Conservation (phyloP, 352 stramenopile genomes). For the Phytophthora constricta region DNA sequence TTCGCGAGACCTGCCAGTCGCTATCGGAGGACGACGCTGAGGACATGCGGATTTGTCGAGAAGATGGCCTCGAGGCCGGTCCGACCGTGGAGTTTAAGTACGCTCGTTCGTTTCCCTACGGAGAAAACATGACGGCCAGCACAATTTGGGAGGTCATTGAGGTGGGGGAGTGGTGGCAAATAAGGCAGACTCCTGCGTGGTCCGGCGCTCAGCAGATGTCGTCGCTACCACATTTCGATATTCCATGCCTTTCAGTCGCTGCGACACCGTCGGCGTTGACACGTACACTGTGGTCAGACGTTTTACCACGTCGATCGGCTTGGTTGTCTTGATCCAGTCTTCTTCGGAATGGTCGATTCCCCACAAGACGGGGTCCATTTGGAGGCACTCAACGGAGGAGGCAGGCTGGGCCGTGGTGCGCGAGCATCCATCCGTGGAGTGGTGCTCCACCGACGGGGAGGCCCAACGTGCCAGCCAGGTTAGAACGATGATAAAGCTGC, state of each 20-base stretch:
- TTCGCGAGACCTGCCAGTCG: conserved; percentile 6
- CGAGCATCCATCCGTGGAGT: not conserved
- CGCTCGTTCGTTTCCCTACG: conserved; percentile 17
- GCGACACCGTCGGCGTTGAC: conserved; percentile 6
- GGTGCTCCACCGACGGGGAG: not conserved
- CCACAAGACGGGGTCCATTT: not conserved
- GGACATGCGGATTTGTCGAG: conserved; percentile 20
- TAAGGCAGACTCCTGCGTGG: not conserved
- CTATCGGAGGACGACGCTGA: not conserved
- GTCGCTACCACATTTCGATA: conserved; percentile 11
- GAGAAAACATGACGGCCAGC: conserved; percentile 6
- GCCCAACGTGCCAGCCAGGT: conserved; percentile 8
- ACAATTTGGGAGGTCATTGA: conserved; percentile 23
- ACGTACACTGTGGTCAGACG: conserved; percentile 17
- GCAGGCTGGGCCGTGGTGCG: conserved; percentile 14
- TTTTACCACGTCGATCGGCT: conserved; percentile 1
- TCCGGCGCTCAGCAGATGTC: not conserved
- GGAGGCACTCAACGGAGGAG: conserved; percentile 20
- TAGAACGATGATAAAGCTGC: conserved; percentile 21
- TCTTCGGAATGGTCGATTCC: conserved; percentile 20
- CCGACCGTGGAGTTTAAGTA: conserved; percentile 22
- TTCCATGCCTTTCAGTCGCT: conserved; percentile 1
- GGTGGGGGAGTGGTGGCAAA: not conserved
- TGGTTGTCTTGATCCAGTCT: conserved; percentile 20
- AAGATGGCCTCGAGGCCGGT: conserved; percentile 1